A percentile compares a stretch with the other conserved stretches of the same genome.
Evolutionary conservation across 768 basidiomycete genomes (phyloP).

Genomic region (Rhizopogon salebrosus): DNA sequence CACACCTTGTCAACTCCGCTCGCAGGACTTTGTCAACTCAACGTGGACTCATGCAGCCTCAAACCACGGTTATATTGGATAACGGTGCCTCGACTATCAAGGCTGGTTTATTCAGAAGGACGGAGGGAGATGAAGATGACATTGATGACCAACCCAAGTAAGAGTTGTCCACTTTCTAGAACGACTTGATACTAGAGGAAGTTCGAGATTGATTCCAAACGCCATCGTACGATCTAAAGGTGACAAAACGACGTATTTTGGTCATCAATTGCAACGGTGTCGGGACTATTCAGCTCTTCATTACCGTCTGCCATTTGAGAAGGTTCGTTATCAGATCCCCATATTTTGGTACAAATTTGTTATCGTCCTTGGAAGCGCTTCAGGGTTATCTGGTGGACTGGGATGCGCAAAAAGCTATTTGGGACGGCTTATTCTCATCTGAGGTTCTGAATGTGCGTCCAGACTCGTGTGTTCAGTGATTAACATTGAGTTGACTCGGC

Average conservation of each 20-base stretch:
- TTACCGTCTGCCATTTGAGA: slow-evolving; percentile 84
- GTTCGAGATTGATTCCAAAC: slow-evolving; percentile 64
- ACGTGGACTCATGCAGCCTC: background rate
- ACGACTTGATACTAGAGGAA: slow-evolving; percentile 2
- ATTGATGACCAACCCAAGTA: slow-evolving; percentile 21
- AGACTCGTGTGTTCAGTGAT: background rate
- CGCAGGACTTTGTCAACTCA: background rate
- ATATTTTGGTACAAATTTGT: background rate
- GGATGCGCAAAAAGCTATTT: slow-evolving; percentile 92
- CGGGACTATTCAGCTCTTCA: slow-evolving; percentile 75
- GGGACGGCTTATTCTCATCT: slow-evolving; percentile 85
- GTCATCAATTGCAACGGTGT: slow-evolving; percentile 77
- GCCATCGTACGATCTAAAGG: slow-evolving; percentile 81
- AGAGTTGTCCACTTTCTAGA: slow-evolving; percentile 3
- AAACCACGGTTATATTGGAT: slow-evolving; percentile 64
- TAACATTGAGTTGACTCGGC: slow-evolving; percentile 8
- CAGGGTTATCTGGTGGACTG: slow-evolving; percentile 93
- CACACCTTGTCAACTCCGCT: background rate
- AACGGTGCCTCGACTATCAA: slow-evolving; percentile 88
- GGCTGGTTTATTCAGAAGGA: slow-evolving; percentile 45
- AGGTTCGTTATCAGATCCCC: slow-evolving; percentile 41
- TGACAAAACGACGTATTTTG: slow-evolving; percentile 78
- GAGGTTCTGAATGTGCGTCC: slow-evolving; percentile 57
- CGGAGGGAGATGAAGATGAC: slow-evolving; percentile 18
- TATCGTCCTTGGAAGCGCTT: slow-evolving; percentile 17